These are phyloP conservation scores for Porphyra umbilicalis DNA, from an alignment of 31 red algal genomes.

Conservation along the genomic window DNA sequence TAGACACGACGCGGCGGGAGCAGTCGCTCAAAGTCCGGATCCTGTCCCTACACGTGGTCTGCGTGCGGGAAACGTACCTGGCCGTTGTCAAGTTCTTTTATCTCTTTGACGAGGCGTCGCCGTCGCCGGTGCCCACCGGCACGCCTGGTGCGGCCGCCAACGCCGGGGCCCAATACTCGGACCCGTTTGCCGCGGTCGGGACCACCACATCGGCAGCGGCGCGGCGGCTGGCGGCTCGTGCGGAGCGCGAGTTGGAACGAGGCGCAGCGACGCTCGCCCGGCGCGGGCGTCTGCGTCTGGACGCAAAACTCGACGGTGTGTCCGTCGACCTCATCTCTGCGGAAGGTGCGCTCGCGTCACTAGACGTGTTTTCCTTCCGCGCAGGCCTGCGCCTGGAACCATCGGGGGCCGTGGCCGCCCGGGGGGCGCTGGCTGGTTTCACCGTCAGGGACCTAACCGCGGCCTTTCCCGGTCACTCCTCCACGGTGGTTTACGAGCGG, in stretches of 20 bases:
- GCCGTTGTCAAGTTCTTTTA: slow-evolving; percentile 42
- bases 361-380: slow-evolving; percentile 49
- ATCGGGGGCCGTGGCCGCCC: slow-evolving; percentile 21
- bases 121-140: neutral
- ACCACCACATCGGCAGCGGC: neutral
- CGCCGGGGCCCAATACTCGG: neutral
- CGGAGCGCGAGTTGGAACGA: neutral
- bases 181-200: neutral
- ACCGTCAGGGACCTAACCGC: slow-evolving; percentile 53
- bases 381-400: slow-evolving; percentile 19
- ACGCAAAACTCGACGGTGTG: slow-evolving; percentile 66
- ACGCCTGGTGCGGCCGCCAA: neutral
- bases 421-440: slow-evolving; percentile 36
- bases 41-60: slow-evolving; percentile 55
- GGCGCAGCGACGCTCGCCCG: neutral
- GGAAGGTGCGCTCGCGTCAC: slow-evolving; percentile 42
- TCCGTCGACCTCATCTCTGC: slow-evolving; percentile 56
- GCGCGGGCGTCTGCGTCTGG: neutral
- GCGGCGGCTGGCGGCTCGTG: neutral
- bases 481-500: neutral
- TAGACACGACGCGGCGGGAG: slow-evolving; percentile 31
- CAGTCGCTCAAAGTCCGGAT: slow-evolving; percentile 40
- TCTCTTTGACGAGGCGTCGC: neutral
- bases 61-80: slow-evolving; percentile 66
- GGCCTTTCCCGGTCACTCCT: slow-evolving; percentile 10